Percentiles rank a stretch among this genome's conserved stretches.
These are phyloP conservation scores for Arabidopsis hybrid DNA, from an alignment of 441 rosid species.

Conservation along the genomic window DNA sequence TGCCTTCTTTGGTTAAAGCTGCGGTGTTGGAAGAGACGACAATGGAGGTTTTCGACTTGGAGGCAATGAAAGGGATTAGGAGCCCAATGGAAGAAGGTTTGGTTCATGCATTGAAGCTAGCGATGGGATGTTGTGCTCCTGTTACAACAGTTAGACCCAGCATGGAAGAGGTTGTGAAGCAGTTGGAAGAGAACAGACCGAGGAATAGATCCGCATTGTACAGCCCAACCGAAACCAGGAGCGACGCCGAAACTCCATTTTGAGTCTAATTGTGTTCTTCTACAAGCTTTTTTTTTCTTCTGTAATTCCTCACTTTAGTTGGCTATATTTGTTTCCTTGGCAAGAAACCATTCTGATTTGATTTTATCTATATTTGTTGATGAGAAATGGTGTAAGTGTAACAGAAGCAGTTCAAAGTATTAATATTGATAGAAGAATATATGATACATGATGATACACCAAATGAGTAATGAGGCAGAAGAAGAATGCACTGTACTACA, in stretches of 20 bases:
- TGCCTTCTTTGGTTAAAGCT: conserved; percentile 90
- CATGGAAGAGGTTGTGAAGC: conserved; percentile 97
- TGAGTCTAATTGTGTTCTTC: conserved; percentile 27
- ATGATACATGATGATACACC: conserved; percentile 41
- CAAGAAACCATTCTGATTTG: conserved; percentile 21
- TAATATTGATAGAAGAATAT: conserved; percentile 43
- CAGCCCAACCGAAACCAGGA: conserved; percentile 88
- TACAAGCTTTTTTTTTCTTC: background rate
- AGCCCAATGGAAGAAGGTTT: conserved; percentile 98
- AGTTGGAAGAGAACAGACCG: conserved; percentile 94
- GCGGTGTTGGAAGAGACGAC: conserved; percentile 96
- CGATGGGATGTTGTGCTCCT: conserved; percentile 99
- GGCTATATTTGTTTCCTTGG: conserved; percentile 31
- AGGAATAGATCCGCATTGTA: conserved; percentile 94
- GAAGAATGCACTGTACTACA: conserved; percentile 42
- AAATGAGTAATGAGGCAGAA: conserved; percentile 24
- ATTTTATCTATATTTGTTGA: conserved; percentile 9
- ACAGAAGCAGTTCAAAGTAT: conserved; percentile 31
- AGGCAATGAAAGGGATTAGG: conserved; percentile 81
- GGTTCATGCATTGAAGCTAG: conserved; percentile 92
- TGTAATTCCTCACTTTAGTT: conserved; percentile 26
- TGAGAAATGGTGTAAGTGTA: conserved; percentile 20
- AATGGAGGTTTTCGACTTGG: conserved; percentile 90
- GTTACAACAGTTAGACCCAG: conserved; percentile 88
- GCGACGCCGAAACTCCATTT: conserved; percentile 84